Percentiles rank a stretch among this genome's conserved stretches.
Evolutionary conservation across 2,329 filamentous ascomycete species (phyloP).

Genomic region (Xylaria sp.): DNA sequence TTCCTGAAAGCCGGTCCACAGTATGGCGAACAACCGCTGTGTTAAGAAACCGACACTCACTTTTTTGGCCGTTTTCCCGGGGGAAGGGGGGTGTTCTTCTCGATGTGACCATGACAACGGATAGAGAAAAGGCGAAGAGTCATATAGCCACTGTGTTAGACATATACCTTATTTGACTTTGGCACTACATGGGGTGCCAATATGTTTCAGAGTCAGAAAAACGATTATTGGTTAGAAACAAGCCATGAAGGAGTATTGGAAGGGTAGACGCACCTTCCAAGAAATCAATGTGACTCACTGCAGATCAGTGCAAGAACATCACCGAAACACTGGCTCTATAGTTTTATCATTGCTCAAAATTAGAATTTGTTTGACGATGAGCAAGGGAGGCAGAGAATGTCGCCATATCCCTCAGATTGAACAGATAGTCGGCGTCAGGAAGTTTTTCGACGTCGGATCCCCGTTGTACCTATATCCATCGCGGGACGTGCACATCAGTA

Average conservation of each 20-base stretch:
- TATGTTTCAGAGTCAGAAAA: neutral
- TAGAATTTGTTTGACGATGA: neutral
- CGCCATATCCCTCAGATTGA: neutral
- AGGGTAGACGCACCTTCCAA: neutral
- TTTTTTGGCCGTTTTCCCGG: neutral
- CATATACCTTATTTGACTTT: neutral
- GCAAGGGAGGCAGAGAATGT: neutral
- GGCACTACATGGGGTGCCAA: neutral
- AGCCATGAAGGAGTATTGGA: neutral
- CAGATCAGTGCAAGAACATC: neutral
- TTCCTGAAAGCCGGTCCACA: constrained; percentile 41
- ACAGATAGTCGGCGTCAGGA: neutral
- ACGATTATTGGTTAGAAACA: neutral
- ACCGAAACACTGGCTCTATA: neutral
- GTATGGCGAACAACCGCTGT: constrained; percentile 22
- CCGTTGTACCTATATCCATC: neutral
- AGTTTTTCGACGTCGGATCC: neutral
- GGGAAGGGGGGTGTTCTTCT: neutral
- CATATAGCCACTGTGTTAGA: constrained; percentile 12
- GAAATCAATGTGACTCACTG: neutral
- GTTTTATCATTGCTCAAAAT: neutral
- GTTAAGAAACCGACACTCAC: neutral
- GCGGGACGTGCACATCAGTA: neutral
- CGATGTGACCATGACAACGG: constrained; percentile 7
- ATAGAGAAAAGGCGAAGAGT: constrained; percentile 20